Base-by-base conservation (phyloP, 768 basidiomycete species). In the Amanita molliuscula region DNA sequence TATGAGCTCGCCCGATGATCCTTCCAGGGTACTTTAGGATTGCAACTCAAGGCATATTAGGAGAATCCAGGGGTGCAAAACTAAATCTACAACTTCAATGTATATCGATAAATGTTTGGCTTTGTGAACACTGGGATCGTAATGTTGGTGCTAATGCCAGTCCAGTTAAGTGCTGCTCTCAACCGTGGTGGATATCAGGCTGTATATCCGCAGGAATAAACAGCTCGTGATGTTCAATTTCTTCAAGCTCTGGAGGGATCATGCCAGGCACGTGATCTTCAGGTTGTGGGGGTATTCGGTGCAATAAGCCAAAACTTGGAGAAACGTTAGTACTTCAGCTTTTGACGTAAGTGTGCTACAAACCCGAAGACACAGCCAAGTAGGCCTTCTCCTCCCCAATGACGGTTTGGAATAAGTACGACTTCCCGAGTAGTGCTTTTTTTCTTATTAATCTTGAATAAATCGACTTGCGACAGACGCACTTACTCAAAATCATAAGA, bases 371-470 rank as follows among this genome's bases (percentile, higher is more conserved):
- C 86, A 58, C 94, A 97, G 36, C 95, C 95, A 10, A 98, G 72
- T 23, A 98, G 73, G 0, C 95, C 94, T 62, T 94, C 94, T 5
- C 95, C 95, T 40, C 95, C 95, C 94, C 95, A 97, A 56, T 95
- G 89, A 43, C 93, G 76, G 65, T 97, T 97, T 8, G 96, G 95
- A 45, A 97, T 90, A 18, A 97, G 67, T 28, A 97, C 89, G 13
- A 95, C 92, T 61, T 97, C 93, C 55, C 93, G 75, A 42, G 95
- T 76, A 36, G 91, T 88, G 63, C 93, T 96, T 57, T 50, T 50
- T 57, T 48, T 47, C 28, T 33, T 48, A 26, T 53, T 35, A 54
- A 34, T 50, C 52, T 46, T 35, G 25, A 46, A 54, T 29, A 40
- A 34, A 26, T 13, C 36, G 29, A 47, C 10, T 44, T 13, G 8